Evolutionary conservation across 768 basidiomycete genomes (phyloP).

Genomic region (Suillus plorans): DNA sequence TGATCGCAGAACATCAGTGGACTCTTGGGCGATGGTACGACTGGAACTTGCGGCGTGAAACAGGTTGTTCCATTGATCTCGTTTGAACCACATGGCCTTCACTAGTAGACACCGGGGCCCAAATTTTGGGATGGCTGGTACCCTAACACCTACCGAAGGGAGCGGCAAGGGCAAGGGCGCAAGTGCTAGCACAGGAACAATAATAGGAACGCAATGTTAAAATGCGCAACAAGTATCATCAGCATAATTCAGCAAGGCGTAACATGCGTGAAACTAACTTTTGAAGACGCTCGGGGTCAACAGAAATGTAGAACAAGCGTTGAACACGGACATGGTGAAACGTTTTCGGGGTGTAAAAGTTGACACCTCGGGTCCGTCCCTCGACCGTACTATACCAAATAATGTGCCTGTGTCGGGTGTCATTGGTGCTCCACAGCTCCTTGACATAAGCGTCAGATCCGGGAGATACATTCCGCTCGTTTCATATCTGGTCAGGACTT

Average conservation of each 20-base stretch:
- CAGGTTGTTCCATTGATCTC: conserved; percentile 31
- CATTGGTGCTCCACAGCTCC: not conserved
- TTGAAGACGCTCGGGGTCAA: not conserved
- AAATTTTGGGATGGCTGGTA: conserved; percentile 8
- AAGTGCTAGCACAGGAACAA: conserved; percentile 14
- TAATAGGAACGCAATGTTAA: conserved; percentile 28
- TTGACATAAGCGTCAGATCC: not conserved
- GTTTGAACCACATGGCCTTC: conserved; percentile 17
- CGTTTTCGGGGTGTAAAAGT: conserved; percentile 32
- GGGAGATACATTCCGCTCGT: not conserved
- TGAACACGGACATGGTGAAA: conserved; percentile 31
- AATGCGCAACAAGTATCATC: conserved; percentile 25
- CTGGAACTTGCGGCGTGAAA: conserved; percentile 15
- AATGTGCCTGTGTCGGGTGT: conserved; percentile 25
- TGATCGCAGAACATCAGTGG: not conserved
- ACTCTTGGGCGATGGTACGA: conserved; percentile 7
- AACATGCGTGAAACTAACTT: conserved; percentile 24
- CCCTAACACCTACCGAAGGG: not conserved
- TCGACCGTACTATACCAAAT: conserved; percentile 37
- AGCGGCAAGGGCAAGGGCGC: not conserved
- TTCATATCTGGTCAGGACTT: not conserved
- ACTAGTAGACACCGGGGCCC: not conserved
- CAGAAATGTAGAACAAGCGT: not conserved
- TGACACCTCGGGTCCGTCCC: conserved; percentile 28
- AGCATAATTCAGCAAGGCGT: conserved; percentile 35